Base-by-base conservation (phyloP, 2,329 filamentous ascomycete genomes). In the Xylariaceae sp. region DNA sequence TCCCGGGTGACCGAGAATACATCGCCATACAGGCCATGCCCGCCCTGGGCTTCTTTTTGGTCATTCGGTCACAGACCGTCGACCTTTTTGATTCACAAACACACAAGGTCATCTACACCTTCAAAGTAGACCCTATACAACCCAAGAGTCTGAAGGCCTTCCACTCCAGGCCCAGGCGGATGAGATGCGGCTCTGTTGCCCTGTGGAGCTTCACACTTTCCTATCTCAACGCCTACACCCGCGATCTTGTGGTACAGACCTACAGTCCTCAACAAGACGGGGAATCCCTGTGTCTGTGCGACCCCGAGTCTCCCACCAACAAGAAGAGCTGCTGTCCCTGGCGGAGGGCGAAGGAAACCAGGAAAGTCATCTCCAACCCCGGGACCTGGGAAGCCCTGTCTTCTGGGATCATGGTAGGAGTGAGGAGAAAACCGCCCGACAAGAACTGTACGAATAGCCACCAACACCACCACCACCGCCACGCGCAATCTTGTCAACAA, bases 311-410 rank as follows among this genome's bases (percentile, higher is more conserved):
- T 0, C 56, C 60, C 2, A 57, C 57, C 1, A 59, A 26, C n/a
- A 29, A 53, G 12, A 61, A 61, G 22, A 63, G 59, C 5, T 72
- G 65, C 39, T 73, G 67, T 40, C 52, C 61, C 2, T 77, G 72
- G 72, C 50, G 56, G 5, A 64, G 68, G 15, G 68, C 72, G 2
- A 67, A 60, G 12, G 68, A 76, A 44, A 56, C 64, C 3, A 67
- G 60, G 24, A 68, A 71, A 29, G 65, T 61, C 7, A 64, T 86
- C 6, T 56, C 65, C n/a, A 70, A 79, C 23, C 78, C 79, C 0
- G 82, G 82, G 0, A 53, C 61, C 0, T 87, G 81, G 81, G 73
- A 79, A 39, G 62, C 74, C 2, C 62, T 83, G 5, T 64, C 68
- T 1, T 70, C 69, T 19, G 75, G 77, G 1, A 73, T 72, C 35